Evolutionary conservation across 2,329 filamentous ascomycete genomes (phyloP).

Genomic region (Trichoderma sp.): DNA sequence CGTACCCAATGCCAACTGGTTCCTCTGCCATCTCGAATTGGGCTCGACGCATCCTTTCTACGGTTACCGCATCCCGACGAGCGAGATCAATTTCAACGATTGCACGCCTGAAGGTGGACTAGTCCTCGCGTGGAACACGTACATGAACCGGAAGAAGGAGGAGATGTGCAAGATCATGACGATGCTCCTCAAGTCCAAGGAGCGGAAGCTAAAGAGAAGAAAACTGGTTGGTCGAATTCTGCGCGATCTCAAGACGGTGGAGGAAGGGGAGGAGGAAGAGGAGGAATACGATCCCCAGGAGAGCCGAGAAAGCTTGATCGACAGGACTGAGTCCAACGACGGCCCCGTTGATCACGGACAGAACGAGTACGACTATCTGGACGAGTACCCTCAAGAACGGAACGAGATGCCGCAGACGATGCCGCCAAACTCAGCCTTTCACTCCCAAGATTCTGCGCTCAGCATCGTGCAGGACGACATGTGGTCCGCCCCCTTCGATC

Average conservation of each 20-base stretch:
- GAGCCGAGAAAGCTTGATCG: not conserved
- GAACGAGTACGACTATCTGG: constrained; percentile 3
- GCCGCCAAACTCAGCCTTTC: not conserved
- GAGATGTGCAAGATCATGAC: constrained; percentile 27
- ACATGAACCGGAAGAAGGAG: constrained; percentile 29
- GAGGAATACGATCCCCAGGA: not conserved
- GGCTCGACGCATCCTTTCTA: constrained; percentile 28
- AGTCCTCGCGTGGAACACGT: constrained; percentile 25
- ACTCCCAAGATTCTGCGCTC: constrained; percentile 1
- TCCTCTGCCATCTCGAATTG: constrained; percentile 27
- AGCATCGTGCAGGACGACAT: not conserved
- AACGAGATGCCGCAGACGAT: not conserved
- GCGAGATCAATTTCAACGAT: constrained; percentile 26
- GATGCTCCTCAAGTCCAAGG: constrained; percentile 10
- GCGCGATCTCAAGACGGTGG: constrained; percentile 4
- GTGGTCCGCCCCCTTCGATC: constrained; percentile 14
- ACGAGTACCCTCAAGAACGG: not conserved
- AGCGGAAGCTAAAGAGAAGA: constrained; percentile 21
- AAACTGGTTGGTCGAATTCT: constrained; percentile 6
- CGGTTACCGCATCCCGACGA: constrained; percentile 26
- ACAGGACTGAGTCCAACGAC: not conserved
- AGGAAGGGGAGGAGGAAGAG: constrained; percentile 7
- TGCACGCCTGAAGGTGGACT: constrained; percentile 12
- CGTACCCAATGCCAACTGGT: constrained; percentile 26
- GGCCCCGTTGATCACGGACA: not conserved